Evolutionary conservation across 2,329 filamentous ascomycete species (phyloP).

Genomic region (Sporothrix pallida): DNA sequence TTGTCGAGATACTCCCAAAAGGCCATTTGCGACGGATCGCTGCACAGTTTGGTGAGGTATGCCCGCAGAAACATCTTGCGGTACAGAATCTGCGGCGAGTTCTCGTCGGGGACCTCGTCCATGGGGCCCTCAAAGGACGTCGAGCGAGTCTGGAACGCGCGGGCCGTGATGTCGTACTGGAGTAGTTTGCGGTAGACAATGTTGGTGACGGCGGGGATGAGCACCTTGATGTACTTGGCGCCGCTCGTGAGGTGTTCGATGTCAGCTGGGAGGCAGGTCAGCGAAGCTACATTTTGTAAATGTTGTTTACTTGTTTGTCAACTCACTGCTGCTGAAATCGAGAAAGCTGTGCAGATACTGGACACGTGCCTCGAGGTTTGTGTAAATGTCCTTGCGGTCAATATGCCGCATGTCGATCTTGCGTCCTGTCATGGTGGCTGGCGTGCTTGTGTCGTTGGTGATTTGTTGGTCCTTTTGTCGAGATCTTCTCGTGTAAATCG

Average conservation of each 20-base stretch:
- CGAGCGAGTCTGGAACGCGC: conserved; percentile 70
- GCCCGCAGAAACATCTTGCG: conserved; percentile 80
- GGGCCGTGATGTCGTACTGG: conserved; percentile 80
- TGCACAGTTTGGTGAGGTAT: conserved; percentile 76
- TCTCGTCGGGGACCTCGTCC: conserved; percentile 67
- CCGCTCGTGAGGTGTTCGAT: conserved; percentile 72
- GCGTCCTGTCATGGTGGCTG: conserved; percentile 32
- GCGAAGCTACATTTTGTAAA: not conserved
- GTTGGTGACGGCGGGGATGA: conserved; percentile 82
- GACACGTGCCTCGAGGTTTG: conserved; percentile 70
- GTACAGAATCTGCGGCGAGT: conserved; percentile 75
- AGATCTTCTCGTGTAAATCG: not conserved
- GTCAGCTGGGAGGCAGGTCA: conserved; percentile 59
- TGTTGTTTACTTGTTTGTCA: not conserved
- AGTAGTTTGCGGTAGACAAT: conserved; percentile 84
- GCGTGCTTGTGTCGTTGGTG: not conserved
- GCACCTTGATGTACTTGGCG: conserved; percentile 77
- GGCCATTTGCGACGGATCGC: conserved; percentile 74
- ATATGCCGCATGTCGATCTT: conserved; percentile 58
- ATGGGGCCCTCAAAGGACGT: conserved; percentile 71
- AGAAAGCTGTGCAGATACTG: conserved; percentile 77
- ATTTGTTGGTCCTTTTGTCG: not conserved
- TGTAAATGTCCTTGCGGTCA: conserved; percentile 73
- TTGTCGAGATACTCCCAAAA: conserved; percentile 87
- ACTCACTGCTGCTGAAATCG: conserved; percentile 72